Percentiles rank a stretch among this genome's conserved stretches.
Conservation (phyloP, 345 rosid species). For the Camelina hispida region DNA sequence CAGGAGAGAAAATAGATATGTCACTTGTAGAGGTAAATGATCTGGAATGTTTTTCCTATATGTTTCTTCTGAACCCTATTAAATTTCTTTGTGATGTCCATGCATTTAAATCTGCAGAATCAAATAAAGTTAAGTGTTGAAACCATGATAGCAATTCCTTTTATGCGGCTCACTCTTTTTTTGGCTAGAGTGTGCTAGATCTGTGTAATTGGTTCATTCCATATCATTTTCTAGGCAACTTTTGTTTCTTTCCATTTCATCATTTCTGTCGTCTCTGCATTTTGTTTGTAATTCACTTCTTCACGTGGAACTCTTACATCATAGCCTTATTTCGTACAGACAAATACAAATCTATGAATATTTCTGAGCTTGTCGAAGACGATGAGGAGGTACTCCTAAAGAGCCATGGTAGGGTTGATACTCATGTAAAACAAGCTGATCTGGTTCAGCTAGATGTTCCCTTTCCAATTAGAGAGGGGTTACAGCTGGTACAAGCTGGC, state of each 20-base stretch:
- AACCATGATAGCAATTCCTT: conserved; percentile 7
- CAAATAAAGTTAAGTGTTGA: conserved; percentile 18
- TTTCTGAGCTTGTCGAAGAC: conserved; percentile 77
- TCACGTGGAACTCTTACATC: conserved; percentile 14
- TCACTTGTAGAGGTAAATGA: conserved; percentile 62
- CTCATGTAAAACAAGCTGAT: conserved; percentile 45
- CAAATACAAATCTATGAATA: conserved; percentile 58
- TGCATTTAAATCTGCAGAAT: conserved; percentile 19
- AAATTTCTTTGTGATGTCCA: conserved; percentile 9
- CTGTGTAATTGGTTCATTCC: conserved; percentile 17
- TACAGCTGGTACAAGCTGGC: conserved; percentile 51
- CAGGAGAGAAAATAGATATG: conserved; percentile 68
- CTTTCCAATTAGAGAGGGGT: conserved; percentile 45
- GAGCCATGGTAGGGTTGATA: conserved; percentile 53
- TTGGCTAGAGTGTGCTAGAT: conserved; percentile 4
- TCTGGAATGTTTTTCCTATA: conserved; percentile 29
- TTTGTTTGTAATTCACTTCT: conserved; percentile 8
- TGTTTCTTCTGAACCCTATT: conserved; percentile 16
- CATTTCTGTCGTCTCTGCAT: conserved; percentile 17
- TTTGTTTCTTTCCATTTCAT: conserved; percentile 1
- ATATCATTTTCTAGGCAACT: conserved; percentile 20
- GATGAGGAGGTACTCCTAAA: conserved; percentile 84
- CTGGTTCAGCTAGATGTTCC: conserved; percentile 52
- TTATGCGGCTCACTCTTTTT: conserved; percentile 21
- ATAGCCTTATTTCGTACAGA: conserved; percentile 55